These are phyloP conservation scores for Endoconidiophora laricicola DNA, from an alignment of 2,329 filamentous ascomycete genomes.

Conservation along the genomic window DNA sequence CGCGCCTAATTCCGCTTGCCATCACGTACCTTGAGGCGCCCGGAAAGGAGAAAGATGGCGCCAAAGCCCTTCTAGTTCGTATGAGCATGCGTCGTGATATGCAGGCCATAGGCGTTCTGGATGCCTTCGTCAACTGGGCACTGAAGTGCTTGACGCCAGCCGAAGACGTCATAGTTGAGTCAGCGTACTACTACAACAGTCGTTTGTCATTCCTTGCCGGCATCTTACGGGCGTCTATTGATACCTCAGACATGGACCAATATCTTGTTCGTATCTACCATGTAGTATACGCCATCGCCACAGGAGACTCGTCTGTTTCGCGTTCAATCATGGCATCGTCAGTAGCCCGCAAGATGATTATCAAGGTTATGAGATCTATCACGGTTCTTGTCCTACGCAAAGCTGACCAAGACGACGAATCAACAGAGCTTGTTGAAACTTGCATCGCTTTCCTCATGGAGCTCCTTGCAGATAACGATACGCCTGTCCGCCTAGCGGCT, in stretches of 20 bases:
- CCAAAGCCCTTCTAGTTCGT: constrained; percentile 66
- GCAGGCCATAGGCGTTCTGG: constrained; percentile 57
- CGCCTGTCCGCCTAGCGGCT: constrained; percentile 73
- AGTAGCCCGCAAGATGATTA: constrained; percentile 60
- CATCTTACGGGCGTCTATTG: constrained; percentile 49
- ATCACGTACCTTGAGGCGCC: constrained; percentile 55
- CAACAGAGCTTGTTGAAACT: constrained; percentile 51
- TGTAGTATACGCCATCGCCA: constrained; percentile 42
- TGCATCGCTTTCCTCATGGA: constrained; percentile 70
- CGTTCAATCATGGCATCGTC: constrained; percentile 51
- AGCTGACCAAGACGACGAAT: constrained; percentile 24
- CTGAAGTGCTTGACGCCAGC: constrained; percentile 39
- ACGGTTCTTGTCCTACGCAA: constrained; percentile 47
- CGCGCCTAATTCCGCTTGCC: constrained; percentile 53
- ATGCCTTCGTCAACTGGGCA: constrained; percentile 54
- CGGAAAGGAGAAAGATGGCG: constrained; percentile 78
- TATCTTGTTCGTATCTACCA: constrained; percentile 51
- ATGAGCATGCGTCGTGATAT: constrained; percentile 77
- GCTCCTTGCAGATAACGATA: constrained; percentile 69
- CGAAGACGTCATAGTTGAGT: constrained; percentile 22
- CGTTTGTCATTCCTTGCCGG: constrained; percentile 65
- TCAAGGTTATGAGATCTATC: constrained; percentile 71
- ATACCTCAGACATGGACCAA: constrained; percentile 55
- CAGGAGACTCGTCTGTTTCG: constrained; percentile 30
- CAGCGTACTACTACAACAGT: constrained; percentile 63